A percentile compares a stretch with the other conserved stretches of the same genome.
Evolutionary conservation across 139 green algal species (phyloP).

Genomic region (Gonium pectorale): DNA sequence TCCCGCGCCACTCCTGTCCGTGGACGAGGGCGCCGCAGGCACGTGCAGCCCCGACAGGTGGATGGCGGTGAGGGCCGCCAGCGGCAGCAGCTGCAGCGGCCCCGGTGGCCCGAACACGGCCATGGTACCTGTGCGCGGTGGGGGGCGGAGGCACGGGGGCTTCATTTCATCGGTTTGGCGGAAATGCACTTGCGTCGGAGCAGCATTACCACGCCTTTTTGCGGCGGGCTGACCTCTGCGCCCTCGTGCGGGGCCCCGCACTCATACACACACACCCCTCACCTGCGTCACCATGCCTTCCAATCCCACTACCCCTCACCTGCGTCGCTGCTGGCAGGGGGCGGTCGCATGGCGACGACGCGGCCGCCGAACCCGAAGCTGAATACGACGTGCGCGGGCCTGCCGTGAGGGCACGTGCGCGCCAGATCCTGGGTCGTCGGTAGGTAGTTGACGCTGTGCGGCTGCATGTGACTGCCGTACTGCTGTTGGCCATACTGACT

Average conservation of each 20-base stretch:
- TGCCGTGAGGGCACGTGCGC: slow-evolving; percentile 32
- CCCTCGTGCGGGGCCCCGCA: too few species aligned
- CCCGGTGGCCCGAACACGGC: slow-evolving; percentile 25
- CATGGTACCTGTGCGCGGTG: background rate
- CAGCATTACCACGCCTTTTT: too few species aligned
- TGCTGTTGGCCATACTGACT: background rate
- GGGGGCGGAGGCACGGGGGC: too few species aligned
- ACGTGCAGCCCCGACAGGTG: background rate
- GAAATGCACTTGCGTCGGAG: too few species aligned
- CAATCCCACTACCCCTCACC: background rate
- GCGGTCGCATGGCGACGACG: slow-evolving; percentile 2
- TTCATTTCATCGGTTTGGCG: too few species aligned
- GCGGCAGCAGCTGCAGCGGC: slow-evolving; percentile 20
- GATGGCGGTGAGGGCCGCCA: background rate
- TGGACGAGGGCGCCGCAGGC: background rate
- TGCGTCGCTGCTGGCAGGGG: background rate
- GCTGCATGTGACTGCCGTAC: background rate
- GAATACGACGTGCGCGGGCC: slow-evolving; percentile 22
- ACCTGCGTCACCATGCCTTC: background rate
- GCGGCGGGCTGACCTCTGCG: too few species aligned
- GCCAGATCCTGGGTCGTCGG: slow-evolving; percentile 38
- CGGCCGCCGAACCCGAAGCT: slow-evolving; percentile 33
- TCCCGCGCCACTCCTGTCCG: too few species aligned
- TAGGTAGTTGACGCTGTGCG: slow-evolving; percentile 32
- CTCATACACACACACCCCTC: too few species aligned